Conservation (phyloP, 108 stramenopile species). For the Skeletonema marinoi region DNA sequence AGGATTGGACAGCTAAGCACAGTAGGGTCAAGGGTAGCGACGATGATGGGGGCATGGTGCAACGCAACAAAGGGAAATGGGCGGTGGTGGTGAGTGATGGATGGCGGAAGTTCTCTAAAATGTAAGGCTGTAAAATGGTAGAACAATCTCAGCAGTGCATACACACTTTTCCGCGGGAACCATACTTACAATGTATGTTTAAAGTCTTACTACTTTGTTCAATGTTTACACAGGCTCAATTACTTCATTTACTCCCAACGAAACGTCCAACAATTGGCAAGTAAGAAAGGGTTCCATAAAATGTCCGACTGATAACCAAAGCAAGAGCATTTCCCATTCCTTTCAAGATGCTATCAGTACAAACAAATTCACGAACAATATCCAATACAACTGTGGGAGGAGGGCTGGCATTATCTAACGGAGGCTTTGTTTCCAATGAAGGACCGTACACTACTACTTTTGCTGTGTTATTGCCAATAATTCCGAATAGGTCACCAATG, state of each 20-base stretch:
- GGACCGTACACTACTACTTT: constrained; percentile 29
- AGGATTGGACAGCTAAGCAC: neutral
- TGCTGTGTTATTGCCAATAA: neutral
- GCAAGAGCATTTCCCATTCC: neutral
- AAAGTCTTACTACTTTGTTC: too few relatives aligned
- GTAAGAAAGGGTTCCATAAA: neutral
- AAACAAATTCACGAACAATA: constrained; percentile 8
- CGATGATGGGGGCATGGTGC: neutral
- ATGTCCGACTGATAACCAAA: neutral
- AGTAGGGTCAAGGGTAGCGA: neutral
- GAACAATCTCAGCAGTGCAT: too few relatives aligned
- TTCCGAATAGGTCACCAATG: constrained; percentile 18
- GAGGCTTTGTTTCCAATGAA: constrained; percentile 4
- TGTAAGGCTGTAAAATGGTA: too few relatives aligned
- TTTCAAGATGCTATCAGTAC: neutral
- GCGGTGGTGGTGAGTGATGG: neutral
- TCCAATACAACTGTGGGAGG: constrained; percentile 15
- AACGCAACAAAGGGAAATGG: neutral
- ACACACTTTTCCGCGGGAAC: too few relatives aligned
- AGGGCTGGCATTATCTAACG: constrained; percentile 7
- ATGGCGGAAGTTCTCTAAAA: too few relatives aligned
- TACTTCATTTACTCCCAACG: neutral
- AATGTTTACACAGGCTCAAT: too few relatives aligned
- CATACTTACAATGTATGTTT: too few relatives aligned
- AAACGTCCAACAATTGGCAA: neutral